These are phyloP conservation scores for Dioscorea alata DNA, from an alignment of 106 monocot species.

Conservation along the genomic window DNA sequence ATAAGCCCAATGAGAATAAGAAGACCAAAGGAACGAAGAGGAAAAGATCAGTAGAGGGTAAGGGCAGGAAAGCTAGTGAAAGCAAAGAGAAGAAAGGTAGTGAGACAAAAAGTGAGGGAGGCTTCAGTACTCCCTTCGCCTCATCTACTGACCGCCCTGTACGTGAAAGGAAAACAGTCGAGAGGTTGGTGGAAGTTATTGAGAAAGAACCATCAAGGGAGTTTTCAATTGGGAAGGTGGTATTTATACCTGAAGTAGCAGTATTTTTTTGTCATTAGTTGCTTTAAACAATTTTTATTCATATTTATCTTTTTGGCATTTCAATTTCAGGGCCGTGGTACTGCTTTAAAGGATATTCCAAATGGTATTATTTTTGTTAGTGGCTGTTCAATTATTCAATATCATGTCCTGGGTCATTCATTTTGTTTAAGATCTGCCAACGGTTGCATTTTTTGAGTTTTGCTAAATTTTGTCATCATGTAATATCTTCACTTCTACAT, in stretches of 20 bases:
- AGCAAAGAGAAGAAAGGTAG: conserved; percentile 5
- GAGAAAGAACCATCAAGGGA: conserved; percentile 64
- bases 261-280: background rate
- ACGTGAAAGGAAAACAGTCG: conserved; percentile 90
- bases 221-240: conserved; percentile 61
- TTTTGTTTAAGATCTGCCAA: no score
- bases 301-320: conserved; percentile 1
- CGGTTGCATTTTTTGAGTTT: no score
- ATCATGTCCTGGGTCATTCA: no score
- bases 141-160: conserved; percentile 51
- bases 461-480: no score
- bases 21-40: conserved; percentile 2
- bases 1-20: conserved; percentile 10
- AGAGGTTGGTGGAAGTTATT: conserved; percentile 89
- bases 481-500: no score
- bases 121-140: conserved; percentile 22
- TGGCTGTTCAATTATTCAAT: no score
- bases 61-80: background rate
- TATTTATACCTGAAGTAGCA: background rate
- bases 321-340: conserved; percentile 62
- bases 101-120: conserved; percentile 4
- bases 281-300: background rate
- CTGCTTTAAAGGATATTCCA: conserved; percentile 74
- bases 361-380: conserved; percentile 36
- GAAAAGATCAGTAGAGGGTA: conserved; percentile 5